These are phyloP conservation scores for Phytophthora kernoviae DNA, from an alignment of 352 stramenopile genomes.

Conservation along the genomic window DNA sequence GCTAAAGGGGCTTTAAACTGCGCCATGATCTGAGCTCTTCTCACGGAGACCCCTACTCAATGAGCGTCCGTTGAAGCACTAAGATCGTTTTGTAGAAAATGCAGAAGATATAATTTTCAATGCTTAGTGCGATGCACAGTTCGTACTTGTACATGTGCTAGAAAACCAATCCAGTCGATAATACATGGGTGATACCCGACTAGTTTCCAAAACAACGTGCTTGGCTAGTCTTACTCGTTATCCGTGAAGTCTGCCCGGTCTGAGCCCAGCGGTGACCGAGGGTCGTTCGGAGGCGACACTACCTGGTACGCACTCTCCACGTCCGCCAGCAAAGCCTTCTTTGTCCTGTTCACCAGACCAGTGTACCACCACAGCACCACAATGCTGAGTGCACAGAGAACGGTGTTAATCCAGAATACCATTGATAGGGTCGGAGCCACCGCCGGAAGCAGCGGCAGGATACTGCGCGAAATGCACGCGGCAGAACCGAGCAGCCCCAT, in stretches of 20 bases:
- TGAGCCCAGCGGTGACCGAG: conserved; percentile 46
- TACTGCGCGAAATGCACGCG: conserved; percentile 67
- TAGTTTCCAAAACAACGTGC: no score
- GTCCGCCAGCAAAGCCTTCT: conserved; percentile 46
- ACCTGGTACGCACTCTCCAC: conserved; percentile 34
- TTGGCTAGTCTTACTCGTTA: neutral
- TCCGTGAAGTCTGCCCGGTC: conserved; percentile 33
- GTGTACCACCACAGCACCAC: conserved; percentile 64
- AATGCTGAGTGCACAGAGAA: conserved; percentile 59
- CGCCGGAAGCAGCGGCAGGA: conserved; percentile 67
- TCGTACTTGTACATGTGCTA: no score
- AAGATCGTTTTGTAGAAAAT: no score
- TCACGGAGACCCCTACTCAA: no score
- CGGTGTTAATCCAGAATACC: conserved; percentile 79
- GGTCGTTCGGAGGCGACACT: conserved; percentile 29
- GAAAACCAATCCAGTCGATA: no score
- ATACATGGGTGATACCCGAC: no score
- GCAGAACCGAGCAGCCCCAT: conserved; percentile 75
- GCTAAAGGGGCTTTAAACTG: neutral
- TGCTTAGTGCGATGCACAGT: no score
- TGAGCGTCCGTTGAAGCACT: no score
- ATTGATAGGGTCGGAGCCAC: conserved; percentile 60
- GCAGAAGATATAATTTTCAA: no score
- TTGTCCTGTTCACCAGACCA: conserved; percentile 49
- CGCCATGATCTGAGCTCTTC: neutral